Evolutionary conservation across 805 yeast species (phyloP), one percentile per base, ranked within the genome.

Genomic region (Candida caryicola): DNA sequence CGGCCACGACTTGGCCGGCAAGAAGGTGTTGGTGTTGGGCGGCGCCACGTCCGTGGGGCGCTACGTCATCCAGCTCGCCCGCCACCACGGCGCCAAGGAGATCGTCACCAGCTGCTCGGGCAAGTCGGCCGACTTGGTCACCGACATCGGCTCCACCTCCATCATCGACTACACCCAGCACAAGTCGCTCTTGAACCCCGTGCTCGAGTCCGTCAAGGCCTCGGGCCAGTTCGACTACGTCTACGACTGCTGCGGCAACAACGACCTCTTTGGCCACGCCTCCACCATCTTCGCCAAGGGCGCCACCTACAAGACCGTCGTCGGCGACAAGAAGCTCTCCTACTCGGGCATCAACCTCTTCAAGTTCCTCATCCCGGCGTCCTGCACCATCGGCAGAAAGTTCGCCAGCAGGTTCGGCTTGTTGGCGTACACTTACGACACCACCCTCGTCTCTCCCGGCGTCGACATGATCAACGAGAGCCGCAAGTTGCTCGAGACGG

Each of bases 31-130:
- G 33, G 71, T 86, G 15, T 63, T 84, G 33, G 95, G 95, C 27
- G 91, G 84, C 17, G 81, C 85, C 6, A 79, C 95, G 1, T 62
- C 81, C 10, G 89, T 83, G 12, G 89, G 90, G 16, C 54, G 70
- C 19, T 70, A 66, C 42, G 66, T 73, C 3, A 63, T 77, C 25
- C 85, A 81, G 55, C 55, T 84, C 29, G 77, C 82, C 7, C 81
- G 75, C 55, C 56, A 70, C 28, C 46, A 50, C 31, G 59, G 68
- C 2, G 76, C 78, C 6, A 60, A 62, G 17, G 69, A 70, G 9
- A 74, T 86, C 16, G 81, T 76, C 4, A 79, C 76, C 17, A 69
- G 79, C 2, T 76, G 82, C 52, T 78, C 83, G 2, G 57, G 72
- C 0, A 54, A 63, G 7, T 74, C 86, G 9, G 55, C 62, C 14